Evolutionary conservation across 1,284 basidiomycete genomes (phyloP), one percentile per base, ranked within the genome.

Genomic region (Cerioporus squamosus): DNA sequence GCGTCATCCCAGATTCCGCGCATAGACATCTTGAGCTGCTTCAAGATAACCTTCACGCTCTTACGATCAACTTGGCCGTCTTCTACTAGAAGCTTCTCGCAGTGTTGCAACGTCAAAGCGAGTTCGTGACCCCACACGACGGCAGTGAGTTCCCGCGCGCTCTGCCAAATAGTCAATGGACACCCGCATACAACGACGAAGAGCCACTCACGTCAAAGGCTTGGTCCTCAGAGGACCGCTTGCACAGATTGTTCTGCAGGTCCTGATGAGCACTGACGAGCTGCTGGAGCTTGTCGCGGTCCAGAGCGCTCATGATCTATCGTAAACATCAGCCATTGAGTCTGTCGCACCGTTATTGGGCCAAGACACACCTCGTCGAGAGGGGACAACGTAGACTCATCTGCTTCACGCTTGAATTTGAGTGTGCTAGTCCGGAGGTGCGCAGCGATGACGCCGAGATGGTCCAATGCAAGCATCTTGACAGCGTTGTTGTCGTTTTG

Each of bases 401-500:
- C 59, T 14, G 44, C 45, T 26, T 53, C 53, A n/a, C 68, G 60
- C 46, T 64, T 60, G 45, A 83, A 80, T 61, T 84, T 89, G 44
- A 89, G 68, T 46, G 74, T 72, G 23, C 83, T 85, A 0, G 82
- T 78, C 23, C 93, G 84, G 40, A 98, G 80, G 44, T 86, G 85
- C 1, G 95, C 90, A 18, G 91, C 95, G 55, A 98, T 93, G n/a
- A 90, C 81, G 7, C 96, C 96, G 0, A 98, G 80, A 73, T 98
- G 94, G 71, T 99, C 97, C 23, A 98, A 79, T 0, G 95, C 94
- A 59, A 98, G 86, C 0, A 86, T 87, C 72, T 94, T 95, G 0
- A 90, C 86, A 0, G 92, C 91, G 65, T 91, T 94, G 47, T 81
- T 86, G 66, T 97, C 95, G 23, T 78, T 78, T 47, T 83, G 79